Evolutionary conservation across 192 early-diverging fungal species (phyloP), one percentile per base, ranked within the genome.

Genomic region (Coemansia asiatica): DNA sequence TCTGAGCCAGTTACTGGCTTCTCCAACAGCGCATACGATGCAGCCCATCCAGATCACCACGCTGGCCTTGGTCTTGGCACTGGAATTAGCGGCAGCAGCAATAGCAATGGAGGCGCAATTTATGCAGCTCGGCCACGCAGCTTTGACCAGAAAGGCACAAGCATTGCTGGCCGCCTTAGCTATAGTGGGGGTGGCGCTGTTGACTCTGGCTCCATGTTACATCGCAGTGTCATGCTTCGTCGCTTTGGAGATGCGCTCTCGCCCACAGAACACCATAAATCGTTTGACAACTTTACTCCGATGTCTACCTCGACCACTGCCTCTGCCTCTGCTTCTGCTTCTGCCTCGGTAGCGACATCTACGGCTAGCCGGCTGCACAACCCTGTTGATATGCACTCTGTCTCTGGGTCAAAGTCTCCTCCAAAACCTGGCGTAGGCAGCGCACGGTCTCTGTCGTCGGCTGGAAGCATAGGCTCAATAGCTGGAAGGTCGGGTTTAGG

Each of bases 201-300:
- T n/a, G 75, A 72, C 28, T 64, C 75, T 4, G 75, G 61, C 6
- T 68, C 72, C 1, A 60, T 63, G 25, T 46, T 81, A 63, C 78
- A 81, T 36, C 78, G 78, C 63, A 74, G 73, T 50, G 69, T 69
- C n/a, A 75, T 75, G 72, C 69, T 67, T 13, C 68, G 78, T 0
- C 61, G 72, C 21, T 36, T 81, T 35, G 78, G 78, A 31, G 78
- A 61, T 23, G 64, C 72, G 59, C 55, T 72, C 49, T 81, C 78
- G 55, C 78, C 75, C 0, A 58, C 62, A 2, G 75, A 77, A 48
- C 65, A 70, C n/a, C 69, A 70, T 15, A 33, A 40, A 31, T 1
- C 47, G 56, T 23, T 56, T 47, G 18, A 56, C 54, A 16, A 21
- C 49, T 44, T 44, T 13, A 44, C 40, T 13, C 13, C 40, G 12